phyloP scores from a whole-genome alignment of 2,329 filamentous ascomycete species.

The Trichoderma harzianum region DNA sequence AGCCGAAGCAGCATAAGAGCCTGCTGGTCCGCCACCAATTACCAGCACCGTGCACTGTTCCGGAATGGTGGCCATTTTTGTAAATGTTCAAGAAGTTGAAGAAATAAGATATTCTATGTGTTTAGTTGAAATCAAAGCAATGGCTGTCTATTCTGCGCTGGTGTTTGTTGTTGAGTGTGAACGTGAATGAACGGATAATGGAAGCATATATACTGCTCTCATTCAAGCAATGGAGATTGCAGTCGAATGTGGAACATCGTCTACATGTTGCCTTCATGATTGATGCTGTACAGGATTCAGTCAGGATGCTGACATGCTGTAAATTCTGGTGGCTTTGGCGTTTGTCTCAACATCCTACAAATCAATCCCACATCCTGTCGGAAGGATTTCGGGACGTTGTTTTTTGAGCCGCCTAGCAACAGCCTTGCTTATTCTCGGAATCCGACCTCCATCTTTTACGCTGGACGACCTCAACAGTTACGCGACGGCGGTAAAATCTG shows the following conservation, averaged over 20 bases:
- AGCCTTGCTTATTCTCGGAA: background rate
- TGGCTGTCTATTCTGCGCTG: background rate
- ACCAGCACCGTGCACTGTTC: conserved; percentile 37
- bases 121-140: background rate
- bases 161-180: background rate
- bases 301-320: background rate
- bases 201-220: background rate
- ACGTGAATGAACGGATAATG: background rate
- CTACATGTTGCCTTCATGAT: background rate
- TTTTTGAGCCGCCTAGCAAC: background rate
- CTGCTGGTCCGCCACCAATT: conserved; percentile 43
- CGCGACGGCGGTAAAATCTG: background rate
- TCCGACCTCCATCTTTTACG: background rate
- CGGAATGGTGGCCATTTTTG: conserved; percentile 22
- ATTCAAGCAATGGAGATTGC: background rate
- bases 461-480: background rate
- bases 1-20: conserved; percentile 42
- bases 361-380: background rate
- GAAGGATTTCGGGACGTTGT: background rate
- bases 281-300: background rate
- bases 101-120: background rate
- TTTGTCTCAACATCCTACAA: background rate
- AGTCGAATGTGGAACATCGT: background rate
- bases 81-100: background rate
- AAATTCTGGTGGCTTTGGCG: background rate